phyloP scores from a whole-genome alignment of 1,284 basidiomycete species.

The Pseudozyma tsukubaensis region DNA sequence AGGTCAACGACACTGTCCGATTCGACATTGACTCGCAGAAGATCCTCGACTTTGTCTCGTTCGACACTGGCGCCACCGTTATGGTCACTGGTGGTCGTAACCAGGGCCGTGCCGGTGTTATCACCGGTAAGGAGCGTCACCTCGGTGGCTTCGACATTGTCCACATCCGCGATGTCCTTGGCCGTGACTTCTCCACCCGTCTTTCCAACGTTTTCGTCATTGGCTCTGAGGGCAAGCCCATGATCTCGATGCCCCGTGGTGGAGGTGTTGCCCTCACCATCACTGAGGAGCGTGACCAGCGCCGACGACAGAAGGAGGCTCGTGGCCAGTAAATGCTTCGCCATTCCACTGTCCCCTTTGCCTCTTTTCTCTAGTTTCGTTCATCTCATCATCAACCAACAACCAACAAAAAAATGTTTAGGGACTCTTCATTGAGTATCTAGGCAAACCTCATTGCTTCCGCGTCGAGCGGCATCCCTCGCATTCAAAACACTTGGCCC shows the following conservation, averaged over 20 bases:
- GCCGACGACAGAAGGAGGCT: slow-evolving; percentile 62
- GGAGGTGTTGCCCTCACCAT: slow-evolving; percentile 89
- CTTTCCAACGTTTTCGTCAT: slow-evolving; percentile 98
- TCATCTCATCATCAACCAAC: slow-evolving; percentile 15
- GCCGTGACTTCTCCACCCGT: slow-evolving; percentile 79
- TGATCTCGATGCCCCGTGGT: slow-evolving; percentile 97
- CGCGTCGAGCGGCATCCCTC: not conserved
- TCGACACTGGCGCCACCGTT: slow-evolving; percentile 96
- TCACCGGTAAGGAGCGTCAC: slow-evolving; percentile 96
- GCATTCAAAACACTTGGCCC: too few relatives aligned
- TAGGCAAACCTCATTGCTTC: slow-evolving; percentile 18
- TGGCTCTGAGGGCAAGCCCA: slow-evolving; percentile 92
- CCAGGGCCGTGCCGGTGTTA: slow-evolving; percentile 97
- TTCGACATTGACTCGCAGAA: slow-evolving; percentile 95
- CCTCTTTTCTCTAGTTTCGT: slow-evolving; percentile 3
- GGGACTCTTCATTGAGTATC: slow-evolving; percentile 8
- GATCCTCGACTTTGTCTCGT: slow-evolving; percentile 92
- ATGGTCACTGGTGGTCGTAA: slow-evolving; percentile 99
- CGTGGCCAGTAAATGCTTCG: slow-evolving; percentile 44
- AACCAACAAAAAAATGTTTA: slow-evolving; percentile 23
- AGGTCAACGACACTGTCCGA: slow-evolving; percentile 97
- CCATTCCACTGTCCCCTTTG: slow-evolving; percentile 13
- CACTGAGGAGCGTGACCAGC: slow-evolving; percentile 71
- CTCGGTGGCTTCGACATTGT: slow-evolving; percentile 88
- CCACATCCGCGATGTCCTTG: slow-evolving; percentile 94